Percentiles rank a stretch among this genome's conserved stretches.
Conservation (phyloP, 257 asterid genomes). For the Solanum peruvianum region DNA sequence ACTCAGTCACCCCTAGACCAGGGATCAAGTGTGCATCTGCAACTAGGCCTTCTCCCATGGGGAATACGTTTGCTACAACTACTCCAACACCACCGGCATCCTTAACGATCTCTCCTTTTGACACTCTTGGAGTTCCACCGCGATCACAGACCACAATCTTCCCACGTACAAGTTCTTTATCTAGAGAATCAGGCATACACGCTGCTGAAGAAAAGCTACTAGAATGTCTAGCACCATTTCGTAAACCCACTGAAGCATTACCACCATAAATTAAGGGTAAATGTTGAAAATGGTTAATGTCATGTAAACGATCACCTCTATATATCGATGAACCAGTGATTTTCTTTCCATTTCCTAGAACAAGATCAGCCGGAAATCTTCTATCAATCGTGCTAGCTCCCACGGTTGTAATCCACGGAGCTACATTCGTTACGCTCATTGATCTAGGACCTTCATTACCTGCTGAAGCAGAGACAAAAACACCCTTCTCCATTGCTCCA, state of each 20-base stretch:
- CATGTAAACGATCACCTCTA: slow-evolving; percentile 9
- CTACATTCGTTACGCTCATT: slow-evolving; percentile 61
- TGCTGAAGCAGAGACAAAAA: slow-evolving; percentile 68
- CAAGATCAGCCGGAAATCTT: slow-evolving; percentile 53
- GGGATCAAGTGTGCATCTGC: slow-evolving; percentile 78
- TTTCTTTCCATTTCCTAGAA: slow-evolving; percentile 43
- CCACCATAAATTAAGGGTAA: slow-evolving; percentile 51
- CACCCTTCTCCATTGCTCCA: slow-evolving; percentile 64
- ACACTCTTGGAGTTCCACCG: slow-evolving; percentile 57
- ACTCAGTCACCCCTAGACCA: slow-evolving; percentile 47
- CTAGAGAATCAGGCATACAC: slow-evolving; percentile 44
- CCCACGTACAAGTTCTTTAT: slow-evolving; percentile 39
- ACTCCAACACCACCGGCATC: slow-evolving; percentile 70
- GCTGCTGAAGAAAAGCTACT: slow-evolving; percentile 32
- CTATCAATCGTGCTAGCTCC: slow-evolving; percentile 89
- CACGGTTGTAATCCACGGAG: slow-evolving; percentile 85
- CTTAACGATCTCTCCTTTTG: slow-evolving; percentile 51
- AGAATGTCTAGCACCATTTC: slow-evolving; percentile 9
- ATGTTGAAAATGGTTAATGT: background rate
- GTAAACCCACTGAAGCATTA: slow-evolving; percentile 27
- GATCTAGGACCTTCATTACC: slow-evolving; percentile 74
- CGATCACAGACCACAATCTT: slow-evolving; percentile 81
- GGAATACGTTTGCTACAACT: slow-evolving; percentile 60
- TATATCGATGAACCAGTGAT: slow-evolving; percentile 53
- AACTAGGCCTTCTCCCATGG: slow-evolving; percentile 73